These are phyloP conservation scores for Torrubiella hemipterigena DNA, from an alignment of 2,329 filamentous ascomycete genomes.

Conservation along the genomic window DNA sequence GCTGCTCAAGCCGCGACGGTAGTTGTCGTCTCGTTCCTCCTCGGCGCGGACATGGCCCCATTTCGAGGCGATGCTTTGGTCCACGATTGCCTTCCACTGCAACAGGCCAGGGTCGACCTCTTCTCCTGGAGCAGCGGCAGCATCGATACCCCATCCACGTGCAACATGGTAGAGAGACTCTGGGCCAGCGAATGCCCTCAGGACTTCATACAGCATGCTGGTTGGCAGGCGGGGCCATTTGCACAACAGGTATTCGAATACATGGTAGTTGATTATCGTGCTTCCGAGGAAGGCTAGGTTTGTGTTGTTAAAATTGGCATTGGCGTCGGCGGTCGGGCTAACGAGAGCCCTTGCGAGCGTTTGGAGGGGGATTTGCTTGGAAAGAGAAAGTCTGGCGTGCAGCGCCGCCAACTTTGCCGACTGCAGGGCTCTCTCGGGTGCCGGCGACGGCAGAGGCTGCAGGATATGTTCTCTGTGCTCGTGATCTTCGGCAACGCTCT, in stretches of 20 bases:
- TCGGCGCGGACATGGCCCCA: slow-evolving; percentile 43
- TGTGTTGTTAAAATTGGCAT: slow-evolving; percentile 77
- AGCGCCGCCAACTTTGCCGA: slow-evolving; percentile 90
- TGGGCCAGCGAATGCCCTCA: slow-evolving; percentile 72
- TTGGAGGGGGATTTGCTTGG: slow-evolving; percentile 69
- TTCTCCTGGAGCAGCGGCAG: slow-evolving; percentile 71
- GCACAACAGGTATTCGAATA: slow-evolving; percentile 76
- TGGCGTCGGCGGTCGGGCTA: slow-evolving; percentile 70
- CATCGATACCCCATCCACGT: slow-evolving; percentile 83
- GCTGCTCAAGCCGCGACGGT: slow-evolving; percentile 59
- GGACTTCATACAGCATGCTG: slow-evolving; percentile 72
- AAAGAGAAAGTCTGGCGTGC: slow-evolving; percentile 76
- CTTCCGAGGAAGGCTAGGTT: slow-evolving; percentile 71
- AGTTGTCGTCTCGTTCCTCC: slow-evolving; percentile 28
- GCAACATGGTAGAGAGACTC: slow-evolving; percentile 63
- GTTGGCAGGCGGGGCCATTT: slow-evolving; percentile 86
- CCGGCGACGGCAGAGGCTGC: slow-evolving; percentile 61
- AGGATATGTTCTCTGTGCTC: too few species aligned
- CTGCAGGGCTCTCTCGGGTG: slow-evolving; percentile 48
- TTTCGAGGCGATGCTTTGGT: slow-evolving; percentile 31
- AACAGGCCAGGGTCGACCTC: slow-evolving; percentile 88
- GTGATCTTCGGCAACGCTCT: slow-evolving; percentile 12
- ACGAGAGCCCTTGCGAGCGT: slow-evolving; percentile 79
- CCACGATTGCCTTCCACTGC: slow-evolving; percentile 53
- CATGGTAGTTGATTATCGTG: slow-evolving; percentile 78